phyloP scores from a whole-genome alignment of 2,329 filamentous ascomycete species.

The Verticillium nonalfalfae region DNA sequence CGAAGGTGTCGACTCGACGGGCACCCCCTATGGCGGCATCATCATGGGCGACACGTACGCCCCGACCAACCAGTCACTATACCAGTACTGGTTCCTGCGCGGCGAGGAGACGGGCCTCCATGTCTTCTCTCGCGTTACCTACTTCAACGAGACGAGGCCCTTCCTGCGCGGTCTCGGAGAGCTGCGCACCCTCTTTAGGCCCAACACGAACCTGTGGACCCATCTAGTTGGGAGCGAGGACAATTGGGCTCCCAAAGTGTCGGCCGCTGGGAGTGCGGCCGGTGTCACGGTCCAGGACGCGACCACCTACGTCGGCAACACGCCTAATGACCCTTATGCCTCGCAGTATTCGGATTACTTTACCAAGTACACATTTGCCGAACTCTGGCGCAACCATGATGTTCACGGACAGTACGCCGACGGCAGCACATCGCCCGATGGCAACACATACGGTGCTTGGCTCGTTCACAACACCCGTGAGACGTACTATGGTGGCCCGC shows the following conservation, averaged over 20 bases:
- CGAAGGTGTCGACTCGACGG: constrained; percentile 38
- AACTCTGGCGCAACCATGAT: constrained; percentile 50
- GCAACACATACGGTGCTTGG: constrained; percentile 53
- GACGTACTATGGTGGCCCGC: constrained; percentile 55
- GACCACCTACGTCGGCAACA: constrained; percentile 53
- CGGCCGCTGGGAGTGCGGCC: constrained; percentile 31
- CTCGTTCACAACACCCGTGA: constrained; percentile 59
- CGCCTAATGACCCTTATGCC: constrained; percentile 48
- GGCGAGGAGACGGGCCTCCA: constrained; percentile 58
- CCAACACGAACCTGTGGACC: constrained; percentile 54
- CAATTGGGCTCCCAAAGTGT: constrained; percentile 39
- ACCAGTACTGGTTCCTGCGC: constrained; percentile 60
- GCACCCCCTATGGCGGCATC: constrained; percentile 49
- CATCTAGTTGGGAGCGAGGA: constrained; percentile 52
- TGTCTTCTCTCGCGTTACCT: constrained; percentile 52
- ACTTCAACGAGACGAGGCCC: constrained; percentile 50
- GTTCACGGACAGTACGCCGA: constrained; percentile 45
- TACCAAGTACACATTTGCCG: constrained; percentile 59
- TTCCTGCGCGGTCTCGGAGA: constrained; percentile 54
- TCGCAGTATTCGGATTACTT: constrained; percentile 53
- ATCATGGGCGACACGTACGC: constrained; percentile 53
- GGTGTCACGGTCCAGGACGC: constrained; percentile 54
- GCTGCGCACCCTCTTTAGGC: constrained; percentile 54
- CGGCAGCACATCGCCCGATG: constrained; percentile 34
- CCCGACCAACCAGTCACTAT: constrained; percentile 49